Percentiles rank a stretch among this genome's conserved stretches.
Evolutionary conservation across 768 basidiomycete species (phyloP).

Genomic region (Podaxis mareebaensis): DNA sequence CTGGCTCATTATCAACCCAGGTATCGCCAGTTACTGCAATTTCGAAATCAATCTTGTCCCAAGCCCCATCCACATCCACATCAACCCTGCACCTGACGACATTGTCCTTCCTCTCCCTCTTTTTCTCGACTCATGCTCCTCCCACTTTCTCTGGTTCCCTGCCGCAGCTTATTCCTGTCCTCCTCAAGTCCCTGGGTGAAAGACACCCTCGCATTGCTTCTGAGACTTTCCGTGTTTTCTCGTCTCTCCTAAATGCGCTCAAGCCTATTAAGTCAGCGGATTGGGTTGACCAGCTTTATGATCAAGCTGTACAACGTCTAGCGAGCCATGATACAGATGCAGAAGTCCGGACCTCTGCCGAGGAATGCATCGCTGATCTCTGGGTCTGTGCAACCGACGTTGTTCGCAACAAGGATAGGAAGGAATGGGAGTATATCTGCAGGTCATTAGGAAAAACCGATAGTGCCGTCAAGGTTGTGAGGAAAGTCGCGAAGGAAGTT

Average conservation of each 20-base stretch:
- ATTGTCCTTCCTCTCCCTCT: constrained; percentile 81
- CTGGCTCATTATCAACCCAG: constrained; percentile 78
- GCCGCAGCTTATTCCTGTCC: constrained; percentile 66
- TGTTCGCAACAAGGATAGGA: constrained; percentile 59
- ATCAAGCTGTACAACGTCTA: constrained; percentile 69
- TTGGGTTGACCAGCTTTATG: constrained; percentile 76
- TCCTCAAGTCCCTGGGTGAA: constrained; percentile 75
- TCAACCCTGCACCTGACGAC: constrained; percentile 82
- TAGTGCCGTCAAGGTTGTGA: constrained; percentile 79
- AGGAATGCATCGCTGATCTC: constrained; percentile 81
- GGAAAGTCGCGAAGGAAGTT: constrained; percentile 77
- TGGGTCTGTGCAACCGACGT: constrained; percentile 85
- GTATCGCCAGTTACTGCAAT: constrained; percentile 63
- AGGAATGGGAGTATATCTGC: constrained; percentile 83
- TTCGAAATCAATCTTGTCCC: constrained; percentile 63
- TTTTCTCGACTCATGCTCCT: constrained; percentile 73
- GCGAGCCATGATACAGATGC: constrained; percentile 85
- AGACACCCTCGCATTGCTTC: constrained; percentile 88
- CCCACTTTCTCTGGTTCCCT: constrained; percentile 60
- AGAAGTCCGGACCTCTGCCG: constrained; percentile 82
- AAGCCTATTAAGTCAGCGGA: constrained; percentile 65
- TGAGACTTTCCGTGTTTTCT: constrained; percentile 86
- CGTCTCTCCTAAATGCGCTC: constrained; percentile 74
- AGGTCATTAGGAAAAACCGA: constrained; percentile 69
- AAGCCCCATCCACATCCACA: constrained; percentile 71